Conservation (phyloP, 2,329 filamentous ascomycete genomes). For the Bipolaris cookei region DNA sequence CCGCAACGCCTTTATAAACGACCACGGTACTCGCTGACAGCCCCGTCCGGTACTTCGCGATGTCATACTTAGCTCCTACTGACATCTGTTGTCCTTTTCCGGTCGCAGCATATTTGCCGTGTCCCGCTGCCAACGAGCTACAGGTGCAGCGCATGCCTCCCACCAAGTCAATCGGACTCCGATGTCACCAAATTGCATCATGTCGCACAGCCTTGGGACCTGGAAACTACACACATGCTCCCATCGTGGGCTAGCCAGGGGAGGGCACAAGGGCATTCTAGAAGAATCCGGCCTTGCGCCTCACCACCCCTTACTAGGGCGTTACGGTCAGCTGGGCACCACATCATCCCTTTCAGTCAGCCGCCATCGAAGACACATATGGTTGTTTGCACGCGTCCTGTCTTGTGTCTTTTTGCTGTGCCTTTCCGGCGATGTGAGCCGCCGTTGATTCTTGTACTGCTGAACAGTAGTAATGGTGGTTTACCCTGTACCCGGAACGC, state of each 20-base stretch:
- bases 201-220: background rate
- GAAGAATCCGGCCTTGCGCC: slow-evolving; percentile 10
- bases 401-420: background rate
- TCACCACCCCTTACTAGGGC: slow-evolving; percentile 25
- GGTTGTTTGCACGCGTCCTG: background rate
- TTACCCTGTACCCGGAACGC: background rate
- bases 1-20: slow-evolving; percentile 10
- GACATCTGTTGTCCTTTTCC: slow-evolving; percentile 8
- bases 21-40: slow-evolving; percentile 14
- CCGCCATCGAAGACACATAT: slow-evolving; percentile 10
- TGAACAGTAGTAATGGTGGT: background rate
- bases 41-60: slow-evolving; percentile 22
- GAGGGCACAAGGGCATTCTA: slow-evolving; percentile 14
- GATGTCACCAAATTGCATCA: slow-evolving; percentile 6
- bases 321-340: slow-evolving; percentile 25
- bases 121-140: slow-evolving; percentile 8
- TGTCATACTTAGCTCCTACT: slow-evolving; percentile 10
- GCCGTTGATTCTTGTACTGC: background rate
- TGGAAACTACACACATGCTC: background rate
- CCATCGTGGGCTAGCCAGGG: slow-evolving; percentile 7
- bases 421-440: background rate
- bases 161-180: slow-evolving; percentile 4
- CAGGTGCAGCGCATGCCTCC: background rate
- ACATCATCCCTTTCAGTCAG: slow-evolving; percentile 13
- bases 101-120: background rate